These are phyloP conservation scores for Bretschneidera sinensis DNA, from an alignment of 345 rosid species.

Conservation along the genomic window DNA sequence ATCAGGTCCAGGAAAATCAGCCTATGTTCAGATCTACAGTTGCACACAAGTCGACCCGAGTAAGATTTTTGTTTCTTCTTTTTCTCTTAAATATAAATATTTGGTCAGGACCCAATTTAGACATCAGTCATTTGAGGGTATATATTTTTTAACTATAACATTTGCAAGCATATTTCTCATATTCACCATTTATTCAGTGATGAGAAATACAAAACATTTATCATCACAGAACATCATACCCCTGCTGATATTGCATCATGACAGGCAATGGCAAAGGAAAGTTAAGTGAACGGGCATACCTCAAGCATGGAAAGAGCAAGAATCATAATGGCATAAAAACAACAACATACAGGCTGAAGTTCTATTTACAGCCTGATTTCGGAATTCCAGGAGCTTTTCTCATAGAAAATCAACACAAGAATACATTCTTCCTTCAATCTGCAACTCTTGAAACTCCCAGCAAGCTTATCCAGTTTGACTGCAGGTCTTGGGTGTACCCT, in stretches of 20 bases:
- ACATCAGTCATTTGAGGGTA: too few relatives aligned
- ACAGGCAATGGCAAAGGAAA: constrained; percentile 40
- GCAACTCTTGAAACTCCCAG: constrained; percentile 23
- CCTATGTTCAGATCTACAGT: constrained; percentile 39
- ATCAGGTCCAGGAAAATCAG: constrained; percentile 51
- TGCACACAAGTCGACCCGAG: constrained; percentile 38
- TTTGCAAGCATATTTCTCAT: too few relatives aligned
- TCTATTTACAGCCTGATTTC: constrained; percentile 32
- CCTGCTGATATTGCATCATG: constrained; percentile 6
- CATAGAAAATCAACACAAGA: constrained; percentile 35
- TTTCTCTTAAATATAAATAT: too few relatives aligned
- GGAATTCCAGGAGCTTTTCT: constrained; percentile 52
- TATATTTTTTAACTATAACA: neutral
- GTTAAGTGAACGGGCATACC: constrained; percentile 36
- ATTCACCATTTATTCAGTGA: too few relatives aligned
- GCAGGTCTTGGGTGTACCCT: constrained; percentile 63
- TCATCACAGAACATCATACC: neutral
- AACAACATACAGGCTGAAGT: constrained; percentile 27
- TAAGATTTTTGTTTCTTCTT: too few relatives aligned
- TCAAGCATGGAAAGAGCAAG: constrained; percentile 31
- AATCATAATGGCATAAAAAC: constrained; percentile 24
- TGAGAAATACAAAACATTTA: neutral
- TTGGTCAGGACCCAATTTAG: too few relatives aligned
- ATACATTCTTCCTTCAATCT: constrained; percentile 49
- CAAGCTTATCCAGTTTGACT: constrained; percentile 35